Percentiles rank a stretch among this genome's conserved stretches.
Conservation (phyloP, 139 green algal species). For the Coelastrella sp. region DNA sequence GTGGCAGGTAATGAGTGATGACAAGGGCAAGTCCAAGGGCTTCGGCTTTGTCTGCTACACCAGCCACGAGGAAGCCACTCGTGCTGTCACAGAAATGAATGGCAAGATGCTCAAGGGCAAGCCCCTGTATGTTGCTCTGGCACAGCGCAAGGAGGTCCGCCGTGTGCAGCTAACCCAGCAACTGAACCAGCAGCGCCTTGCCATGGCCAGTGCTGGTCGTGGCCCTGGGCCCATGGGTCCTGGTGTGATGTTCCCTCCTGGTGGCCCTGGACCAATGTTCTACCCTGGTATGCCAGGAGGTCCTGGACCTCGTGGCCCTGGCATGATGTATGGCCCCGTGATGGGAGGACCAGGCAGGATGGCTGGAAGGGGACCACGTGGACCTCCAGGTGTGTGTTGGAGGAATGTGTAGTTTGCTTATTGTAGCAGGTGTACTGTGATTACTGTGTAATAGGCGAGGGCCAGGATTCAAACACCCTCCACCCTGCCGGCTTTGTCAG, state of each 20-base stretch:
- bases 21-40: slow-evolving; percentile 78
- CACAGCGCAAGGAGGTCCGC: slow-evolving; percentile 87
- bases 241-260: slow-evolving; percentile 60
- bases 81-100: slow-evolving; percentile 90
- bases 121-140: slow-evolving; percentile 93
- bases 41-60: slow-evolving; percentile 97
- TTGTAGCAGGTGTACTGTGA: not conserved
- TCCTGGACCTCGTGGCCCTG: slow-evolving; percentile 54
- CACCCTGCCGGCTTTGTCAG: too few species aligned
- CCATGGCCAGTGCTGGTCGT: slow-evolving; percentile 45
- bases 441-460: not conserved
- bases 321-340: slow-evolving; percentile 53
- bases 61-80: slow-evolving; percentile 84
- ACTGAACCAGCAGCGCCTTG: slow-evolving; percentile 63
- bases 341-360: slow-evolving; percentile 37
- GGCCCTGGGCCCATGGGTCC: slow-evolving; percentile 55
- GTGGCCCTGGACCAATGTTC: slow-evolving; percentile 59
- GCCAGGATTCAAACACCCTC: too few species aligned
- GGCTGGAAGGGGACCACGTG: slow-evolving; percentile 7
- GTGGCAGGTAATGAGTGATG: slow-evolving; percentile 88
- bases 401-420: too few species aligned
- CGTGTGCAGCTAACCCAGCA: slow-evolving; percentile 83
- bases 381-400: not conserved
- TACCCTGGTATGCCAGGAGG: slow-evolving; percentile 59
- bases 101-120: slow-evolving; percentile 87